Percentiles rank a stretch among this genome's conserved stretches.
phyloP scores from a whole-genome alignment of 805 yeast species.

The Saturnispora quitensis region DNA sequence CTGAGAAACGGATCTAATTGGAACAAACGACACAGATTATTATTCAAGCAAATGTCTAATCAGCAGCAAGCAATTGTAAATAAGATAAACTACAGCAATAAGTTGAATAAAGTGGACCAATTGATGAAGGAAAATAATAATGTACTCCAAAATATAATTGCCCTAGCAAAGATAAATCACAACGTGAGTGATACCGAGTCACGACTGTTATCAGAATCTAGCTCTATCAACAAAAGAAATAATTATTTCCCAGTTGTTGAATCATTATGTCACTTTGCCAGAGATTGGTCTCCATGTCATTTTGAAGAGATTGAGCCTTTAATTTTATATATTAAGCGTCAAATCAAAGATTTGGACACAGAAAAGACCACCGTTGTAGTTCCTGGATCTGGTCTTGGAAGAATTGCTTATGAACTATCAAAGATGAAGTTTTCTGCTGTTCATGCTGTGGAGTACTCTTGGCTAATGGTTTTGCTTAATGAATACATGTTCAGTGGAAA shows the following conservation, averaged over 20 bases:
- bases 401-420: conserved; percentile 60
- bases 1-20: conserved; percentile 29
- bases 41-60: conserved; percentile 41
- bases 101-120: conserved; percentile 41
- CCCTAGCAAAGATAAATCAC: conserved; percentile 27
- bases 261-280: conserved; percentile 60
- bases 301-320: conserved; percentile 45
- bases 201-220: conserved; percentile 23
- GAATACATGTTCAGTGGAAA: conserved; percentile 38
- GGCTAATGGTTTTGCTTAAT: conserved; percentile 66
- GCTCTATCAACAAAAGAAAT: conserved; percentile 11
- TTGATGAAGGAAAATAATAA: conserved; percentile 39
- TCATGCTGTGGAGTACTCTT: conserved; percentile 68
- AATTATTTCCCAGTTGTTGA: conserved; percentile 48
- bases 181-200: conserved; percentile 38
- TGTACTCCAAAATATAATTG: conserved; percentile 38
- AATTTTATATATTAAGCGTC: conserved; percentile 38
- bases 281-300: conserved; percentile 63
- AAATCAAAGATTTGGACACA: conserved; percentile 26
- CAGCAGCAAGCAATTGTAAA: conserved; percentile 48
- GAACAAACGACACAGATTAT: conserved; percentile 37
- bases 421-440: conserved; percentile 32
- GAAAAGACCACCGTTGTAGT: conserved; percentile 46
- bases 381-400: conserved; percentile 87
- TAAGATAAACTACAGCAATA: conserved; percentile 43